phyloP scores from a whole-genome alignment of 805 yeast genomes.

The Metschnikowia henanensis region DNA sequence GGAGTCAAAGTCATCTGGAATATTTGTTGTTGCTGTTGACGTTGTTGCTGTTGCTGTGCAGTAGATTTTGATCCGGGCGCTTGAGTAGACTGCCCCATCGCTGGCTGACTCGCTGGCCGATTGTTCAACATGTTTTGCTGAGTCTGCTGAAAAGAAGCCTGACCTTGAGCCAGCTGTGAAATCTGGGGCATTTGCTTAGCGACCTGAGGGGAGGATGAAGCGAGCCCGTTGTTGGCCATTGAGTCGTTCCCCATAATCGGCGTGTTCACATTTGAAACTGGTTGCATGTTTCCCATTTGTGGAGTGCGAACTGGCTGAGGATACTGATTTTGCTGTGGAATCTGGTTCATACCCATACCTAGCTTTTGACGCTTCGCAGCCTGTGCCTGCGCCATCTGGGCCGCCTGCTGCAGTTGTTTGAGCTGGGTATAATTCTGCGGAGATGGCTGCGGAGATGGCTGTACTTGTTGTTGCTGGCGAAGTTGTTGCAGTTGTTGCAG shows the following conservation, averaged over 20 bases:
- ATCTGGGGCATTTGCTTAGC: slow-evolving; percentile 11
- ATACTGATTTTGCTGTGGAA: slow-evolving; percentile 13
- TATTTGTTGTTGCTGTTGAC: slow-evolving; percentile 38
- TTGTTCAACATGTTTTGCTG: slow-evolving; percentile 7
- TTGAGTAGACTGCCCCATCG: slow-evolving; percentile 6
- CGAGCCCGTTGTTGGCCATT: slow-evolving; percentile 11
- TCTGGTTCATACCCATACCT: slow-evolving; percentile 7
- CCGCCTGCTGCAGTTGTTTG: slow-evolving; percentile 15
- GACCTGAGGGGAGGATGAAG: slow-evolving; percentile 16
- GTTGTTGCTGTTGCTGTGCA: slow-evolving; percentile 33
- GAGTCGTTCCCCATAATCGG: slow-evolving; percentile 15
- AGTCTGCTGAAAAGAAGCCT: slow-evolving; percentile 5
- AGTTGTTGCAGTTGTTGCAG: slow-evolving; percentile 18
- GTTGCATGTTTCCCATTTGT: slow-evolving; percentile 12
- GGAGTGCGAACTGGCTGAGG: slow-evolving; percentile 13
- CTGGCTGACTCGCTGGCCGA: slow-evolving; percentile 17
- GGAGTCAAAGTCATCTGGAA: slow-evolving; percentile 41
- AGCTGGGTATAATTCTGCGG: slow-evolving; percentile 8
- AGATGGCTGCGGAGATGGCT: slow-evolving; percentile 7
- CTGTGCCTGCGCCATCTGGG: slow-evolving; percentile 11
- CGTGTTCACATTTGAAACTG: slow-evolving; percentile 16
- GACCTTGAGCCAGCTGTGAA: slow-evolving; percentile 13
- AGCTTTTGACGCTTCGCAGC: slow-evolving; percentile 19
- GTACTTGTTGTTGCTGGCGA: slow-evolving; percentile 11
- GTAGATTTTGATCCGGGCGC: slow-evolving; percentile 17